Evolutionary conservation across 139 green algal species (phyloP).

Genomic region (Gonium pectorale): DNA sequence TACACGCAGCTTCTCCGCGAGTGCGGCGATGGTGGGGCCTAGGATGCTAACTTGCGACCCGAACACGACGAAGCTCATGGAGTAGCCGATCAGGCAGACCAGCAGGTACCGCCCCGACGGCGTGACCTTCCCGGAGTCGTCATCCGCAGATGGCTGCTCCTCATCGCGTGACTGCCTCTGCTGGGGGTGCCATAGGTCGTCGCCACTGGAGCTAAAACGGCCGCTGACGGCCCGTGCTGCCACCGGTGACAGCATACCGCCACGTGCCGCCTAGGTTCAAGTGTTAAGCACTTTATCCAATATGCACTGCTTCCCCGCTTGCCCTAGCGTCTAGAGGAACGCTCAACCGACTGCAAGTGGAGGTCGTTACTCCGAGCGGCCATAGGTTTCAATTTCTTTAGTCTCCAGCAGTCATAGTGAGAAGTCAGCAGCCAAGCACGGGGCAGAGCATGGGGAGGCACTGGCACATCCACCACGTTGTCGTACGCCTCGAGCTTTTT

Average conservation of each 20-base stretch:
- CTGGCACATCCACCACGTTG: too few relatives aligned
- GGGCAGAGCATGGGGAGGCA: too few relatives aligned
- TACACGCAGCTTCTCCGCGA: conserved; percentile 36
- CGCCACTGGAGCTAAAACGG: conserved; percentile 16
- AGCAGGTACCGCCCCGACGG: conserved; percentile 15
- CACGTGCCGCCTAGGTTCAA: too few relatives aligned
- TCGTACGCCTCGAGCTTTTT: too few relatives aligned
- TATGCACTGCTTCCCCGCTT: too few relatives aligned
- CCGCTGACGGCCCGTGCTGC: conserved; percentile 17
- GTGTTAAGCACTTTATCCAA: too few relatives aligned
- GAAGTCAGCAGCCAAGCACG: too few relatives aligned
- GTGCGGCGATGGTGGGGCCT: conserved; percentile 54
- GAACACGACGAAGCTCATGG: conserved; percentile 62
- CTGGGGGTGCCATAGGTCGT: neutral
- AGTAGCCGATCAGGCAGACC: conserved; percentile 59
- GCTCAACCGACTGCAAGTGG: too few relatives aligned
- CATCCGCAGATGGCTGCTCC: neutral
- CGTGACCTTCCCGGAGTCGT: neutral
- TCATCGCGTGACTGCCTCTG: neutral
- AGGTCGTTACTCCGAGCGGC: too few relatives aligned
- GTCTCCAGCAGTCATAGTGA: too few relatives aligned
- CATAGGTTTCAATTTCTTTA: too few relatives aligned
- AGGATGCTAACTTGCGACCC: conserved; percentile 62
- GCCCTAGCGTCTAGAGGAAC: too few relatives aligned
- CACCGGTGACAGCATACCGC: neutral